These are phyloP conservation scores for Hymenoscyphus salicellus DNA, from an alignment of 2,329 filamentous ascomycete species.

Conservation along the genomic window DNA sequence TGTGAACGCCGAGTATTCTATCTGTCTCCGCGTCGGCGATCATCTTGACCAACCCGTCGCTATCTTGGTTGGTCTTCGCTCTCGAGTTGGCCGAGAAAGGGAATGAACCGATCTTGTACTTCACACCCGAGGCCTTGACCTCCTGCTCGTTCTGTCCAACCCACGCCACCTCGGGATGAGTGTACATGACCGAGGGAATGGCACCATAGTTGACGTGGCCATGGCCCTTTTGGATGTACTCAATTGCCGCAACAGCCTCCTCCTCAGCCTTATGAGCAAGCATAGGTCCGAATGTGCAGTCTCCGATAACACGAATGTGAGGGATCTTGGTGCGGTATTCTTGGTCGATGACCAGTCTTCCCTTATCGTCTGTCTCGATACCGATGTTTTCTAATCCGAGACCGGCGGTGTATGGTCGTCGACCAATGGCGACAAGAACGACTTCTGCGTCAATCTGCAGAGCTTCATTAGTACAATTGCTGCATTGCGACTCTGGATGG, in stretches of 20 bases:
- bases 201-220: constrained; percentile 98
- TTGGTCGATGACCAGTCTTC: constrained; percentile 93
- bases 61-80: constrained; percentile 97
- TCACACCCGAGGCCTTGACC: constrained; percentile 81
- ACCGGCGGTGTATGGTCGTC: constrained; percentile 87
- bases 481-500: neutral
- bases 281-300: constrained; percentile 97
- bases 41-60: constrained; percentile 96
- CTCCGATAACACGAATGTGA: constrained; percentile 95
- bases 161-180: constrained; percentile 96
- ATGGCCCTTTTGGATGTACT: constrained; percentile 97
- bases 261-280: constrained; percentile 99
- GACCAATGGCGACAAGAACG: constrained; percentile 93
- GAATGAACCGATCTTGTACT: constrained; percentile 92
- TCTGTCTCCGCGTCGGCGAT: constrained; percentile 95
- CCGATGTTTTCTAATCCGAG: constrained; percentile 93
- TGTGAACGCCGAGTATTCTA: constrained; percentile 91
- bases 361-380: constrained; percentile 86
- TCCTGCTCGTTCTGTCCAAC: constrained; percentile 97
- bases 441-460: constrained; percentile 86
- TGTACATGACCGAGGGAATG: constrained; percentile 99
- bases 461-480: constrained; percentile 11
- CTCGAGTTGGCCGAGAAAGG: constrained; percentile 97
- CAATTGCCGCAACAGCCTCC: constrained; percentile 89
- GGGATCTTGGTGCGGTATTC: constrained; percentile 98